Evolutionary conservation across 2,329 filamentous ascomycete genomes (phyloP).

Genomic region (Paecilomyces formosus): DNA sequence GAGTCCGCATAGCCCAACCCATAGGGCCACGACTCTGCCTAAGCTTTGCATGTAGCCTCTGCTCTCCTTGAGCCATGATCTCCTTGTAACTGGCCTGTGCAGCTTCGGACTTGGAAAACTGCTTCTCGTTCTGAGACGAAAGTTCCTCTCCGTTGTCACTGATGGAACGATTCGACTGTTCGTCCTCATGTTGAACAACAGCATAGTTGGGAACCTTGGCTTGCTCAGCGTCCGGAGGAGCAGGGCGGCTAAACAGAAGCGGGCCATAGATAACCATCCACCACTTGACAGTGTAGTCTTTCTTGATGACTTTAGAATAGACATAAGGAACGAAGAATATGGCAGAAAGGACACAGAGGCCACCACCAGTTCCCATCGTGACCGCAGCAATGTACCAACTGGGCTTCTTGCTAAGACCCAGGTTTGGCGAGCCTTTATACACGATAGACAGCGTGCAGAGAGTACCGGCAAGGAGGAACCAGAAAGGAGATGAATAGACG

Average conservation of each 20-base stretch:
- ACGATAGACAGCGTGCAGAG: conserved; percentile 71
- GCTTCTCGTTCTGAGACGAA: conserved; percentile 25
- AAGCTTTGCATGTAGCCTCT: conserved; percentile 56
- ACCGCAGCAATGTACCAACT: conserved; percentile 8
- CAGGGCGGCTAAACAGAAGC: conserved; percentile 54
- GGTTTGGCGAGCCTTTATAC: conserved; percentile 69
- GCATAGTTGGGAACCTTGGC: conserved; percentile 67
- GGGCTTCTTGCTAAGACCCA: conserved; percentile 54
- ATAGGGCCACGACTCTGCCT: conserved; percentile 57
- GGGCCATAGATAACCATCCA: conserved; percentile 58
- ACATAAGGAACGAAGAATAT: conserved; percentile 70
- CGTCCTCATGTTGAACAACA: conserved; percentile 60
- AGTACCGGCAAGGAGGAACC: conserved; percentile 68
- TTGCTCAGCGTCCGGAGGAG: conserved; percentile 44
- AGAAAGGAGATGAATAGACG: conserved; percentile 65
- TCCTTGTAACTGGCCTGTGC: conserved; percentile 54
- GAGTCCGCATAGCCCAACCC: conserved; percentile 75
- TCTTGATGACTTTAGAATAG: conserved; percentile 60
- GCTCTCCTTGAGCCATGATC: conserved; percentile 50
- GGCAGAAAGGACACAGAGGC: conserved; percentile 51
- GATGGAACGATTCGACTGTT: conserved; percentile 30
- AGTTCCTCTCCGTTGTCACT: conserved; percentile 20
- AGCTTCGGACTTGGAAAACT: conserved; percentile 41
- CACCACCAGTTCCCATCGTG: conserved; percentile 48
- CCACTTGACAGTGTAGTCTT: conserved; percentile 58